Evolutionary conservation across 1,284 basidiomycete species (phyloP), one percentile per base, ranked within the genome.

Genomic region (Stygiomarasmius scandens): DNA sequence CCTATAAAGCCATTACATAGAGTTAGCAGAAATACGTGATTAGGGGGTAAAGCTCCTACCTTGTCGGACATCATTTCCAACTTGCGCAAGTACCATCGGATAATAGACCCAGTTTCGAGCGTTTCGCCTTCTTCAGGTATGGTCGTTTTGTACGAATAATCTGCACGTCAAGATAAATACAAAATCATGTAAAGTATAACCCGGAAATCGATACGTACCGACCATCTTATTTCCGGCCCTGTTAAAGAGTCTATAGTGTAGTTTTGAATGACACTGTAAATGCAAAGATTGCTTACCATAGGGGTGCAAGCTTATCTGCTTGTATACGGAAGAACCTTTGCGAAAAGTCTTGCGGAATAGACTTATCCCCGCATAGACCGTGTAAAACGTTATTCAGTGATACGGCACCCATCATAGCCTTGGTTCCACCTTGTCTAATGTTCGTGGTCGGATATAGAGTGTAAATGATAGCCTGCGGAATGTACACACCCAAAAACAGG

Each of bases 351-450:
- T 22, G n/a, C 12, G 61, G 54, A 16, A 58, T 36, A 8, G 12
- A 24, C 12, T 36, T n/a, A 4, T 44, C 14, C n/a, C 19, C 8
- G 12, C 12, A 12, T 2, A 36, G 14, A 34, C 12, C 20, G 22
- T 38, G 41, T 5, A 66, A 41, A 11, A 59, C 16, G 14, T 53
- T 64, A 44, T 63, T 64, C 10, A 66, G 41, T 25, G 52, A 52
- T 10, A 55, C 48, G 5, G 59, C 62, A 41, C 62, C 65, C 11
- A 65, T 55, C 12, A 62, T 47, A 20, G 61, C 63, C 55, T 66
- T 66, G 10, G 59, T 50, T 52, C 58, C 56, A 22, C 63, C 65
- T 54, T 65, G 65, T 10, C 65, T 66, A 34, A 22, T 46, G 49
- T 1, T 23, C 38, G 16, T 12, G 38, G 32, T 8, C 14, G 32